Conservation (phyloP, 352 stramenopile genomes). For the Phytophthora lateralis region DNA sequence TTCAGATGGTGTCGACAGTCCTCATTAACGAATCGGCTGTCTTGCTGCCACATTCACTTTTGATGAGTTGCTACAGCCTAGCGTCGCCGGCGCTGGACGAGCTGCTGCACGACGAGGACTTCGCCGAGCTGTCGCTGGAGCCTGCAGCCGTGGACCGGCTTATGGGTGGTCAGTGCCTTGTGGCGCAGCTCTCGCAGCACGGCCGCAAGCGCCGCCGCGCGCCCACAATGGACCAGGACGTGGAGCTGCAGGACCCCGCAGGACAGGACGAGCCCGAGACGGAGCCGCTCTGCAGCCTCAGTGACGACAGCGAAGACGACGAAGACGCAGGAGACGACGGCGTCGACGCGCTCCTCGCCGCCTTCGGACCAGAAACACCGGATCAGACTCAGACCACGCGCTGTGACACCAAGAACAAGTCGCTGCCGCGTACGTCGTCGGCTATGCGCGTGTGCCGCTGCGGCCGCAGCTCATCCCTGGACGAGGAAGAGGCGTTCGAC, state of each 20-base stretch:
- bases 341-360: constrained; percentile 39
- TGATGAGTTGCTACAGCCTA: constrained; percentile 1
- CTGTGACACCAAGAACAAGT: constrained; percentile 14
- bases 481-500: constrained; percentile 32
- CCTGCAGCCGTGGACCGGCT: constrained; percentile 42
- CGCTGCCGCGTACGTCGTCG: constrained; percentile 29
- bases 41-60: constrained; percentile 22
- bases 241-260: constrained; percentile 21
- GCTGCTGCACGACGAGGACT: constrained; percentile 39
- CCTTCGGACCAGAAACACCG: constrained; percentile 39
- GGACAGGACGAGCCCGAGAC: background rate
- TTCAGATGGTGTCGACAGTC: background rate
- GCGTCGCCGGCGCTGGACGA: constrained; percentile 21
- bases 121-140: constrained; percentile 42
- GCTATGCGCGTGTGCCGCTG: constrained; percentile 35
- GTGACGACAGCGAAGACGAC: constrained; percentile 32
- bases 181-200: constrained; percentile 41
- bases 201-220: constrained; percentile 35
- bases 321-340: constrained; percentile 34
- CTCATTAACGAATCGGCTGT: constrained; percentile 23
- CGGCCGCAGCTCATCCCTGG: constrained; percentile 13
- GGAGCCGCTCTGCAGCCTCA: constrained; percentile 17
- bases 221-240: constrained; percentile 18
- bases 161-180: constrained; percentile 50
- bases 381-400: constrained; percentile 33